A percentile compares a stretch with the other conserved stretches of the same genome.
These are phyloP conservation scores for Penium margaritaceum DNA, from an alignment of 139 green algal genomes.

Conservation along the genomic window DNA sequence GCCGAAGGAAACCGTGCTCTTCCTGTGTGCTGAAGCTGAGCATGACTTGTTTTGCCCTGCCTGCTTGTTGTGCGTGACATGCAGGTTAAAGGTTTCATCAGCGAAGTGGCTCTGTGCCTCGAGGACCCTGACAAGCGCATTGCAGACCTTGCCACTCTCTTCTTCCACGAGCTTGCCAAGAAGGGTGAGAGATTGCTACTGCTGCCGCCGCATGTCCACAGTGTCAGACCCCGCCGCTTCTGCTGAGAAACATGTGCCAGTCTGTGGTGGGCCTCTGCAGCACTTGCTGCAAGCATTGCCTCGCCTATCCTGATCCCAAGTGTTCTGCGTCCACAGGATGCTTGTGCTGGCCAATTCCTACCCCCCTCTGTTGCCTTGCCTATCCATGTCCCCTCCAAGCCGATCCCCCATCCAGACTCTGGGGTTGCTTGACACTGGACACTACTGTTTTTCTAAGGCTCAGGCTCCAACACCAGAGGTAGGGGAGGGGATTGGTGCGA, in stretches of 20 bases:
- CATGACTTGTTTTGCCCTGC: no score
- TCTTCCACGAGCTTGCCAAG: constrained; percentile 74
- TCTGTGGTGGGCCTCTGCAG: not conserved
- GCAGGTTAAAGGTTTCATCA: constrained; percentile 81
- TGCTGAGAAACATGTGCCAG: not conserved
- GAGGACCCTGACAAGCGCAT: constrained; percentile 59
- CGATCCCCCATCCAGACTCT: not conserved
- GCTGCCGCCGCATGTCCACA: not conserved
- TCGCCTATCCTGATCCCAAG: not conserved
- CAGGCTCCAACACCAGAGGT: not conserved
- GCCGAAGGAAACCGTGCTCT: no score
- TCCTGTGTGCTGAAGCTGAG: no score
- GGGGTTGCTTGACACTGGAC: not conserved
- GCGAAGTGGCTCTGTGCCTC: constrained; percentile 69
- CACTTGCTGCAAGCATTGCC: not conserved
- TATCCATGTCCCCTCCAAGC: no score
- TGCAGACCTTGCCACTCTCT: constrained; percentile 52
- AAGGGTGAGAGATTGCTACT: constrained; percentile 58
- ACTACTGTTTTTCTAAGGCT: not conserved
- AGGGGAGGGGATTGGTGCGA: no score
- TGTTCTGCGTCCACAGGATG: not conserved
- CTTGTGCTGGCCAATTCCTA: not conserved
- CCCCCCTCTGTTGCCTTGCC: not conserved
- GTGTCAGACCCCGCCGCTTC: not conserved
- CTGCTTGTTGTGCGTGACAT: no score